These are phyloP conservation scores for Pulveroboletus ravenelii DNA, from an alignment of 768 basidiomycete genomes.

Conservation along the genomic window DNA sequence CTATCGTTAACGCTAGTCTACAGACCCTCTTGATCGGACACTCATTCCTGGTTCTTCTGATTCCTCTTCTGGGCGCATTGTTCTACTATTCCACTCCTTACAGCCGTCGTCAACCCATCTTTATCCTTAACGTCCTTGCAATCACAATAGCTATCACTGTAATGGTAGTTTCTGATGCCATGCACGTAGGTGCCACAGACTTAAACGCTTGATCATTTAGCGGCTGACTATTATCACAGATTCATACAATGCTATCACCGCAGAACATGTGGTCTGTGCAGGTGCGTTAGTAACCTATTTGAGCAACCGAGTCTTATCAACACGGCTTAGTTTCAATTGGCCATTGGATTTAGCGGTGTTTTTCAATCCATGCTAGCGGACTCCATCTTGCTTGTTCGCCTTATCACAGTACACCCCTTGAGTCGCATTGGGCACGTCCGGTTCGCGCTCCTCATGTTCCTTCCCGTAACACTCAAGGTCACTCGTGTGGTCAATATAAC, in stretches of 20 bases:
- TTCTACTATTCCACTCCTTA: conserved; percentile 22
- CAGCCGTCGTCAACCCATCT: conserved; percentile 19
- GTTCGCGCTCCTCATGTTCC: conserved; percentile 10
- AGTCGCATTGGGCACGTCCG: conserved; percentile 5
- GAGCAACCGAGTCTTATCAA: neutral
- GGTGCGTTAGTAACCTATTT: neutral
- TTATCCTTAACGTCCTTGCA: conserved; percentile 19
- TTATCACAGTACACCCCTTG: conserved; percentile 18
- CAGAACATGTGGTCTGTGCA: conserved; percentile 8
- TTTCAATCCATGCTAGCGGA: conserved; percentile 22
- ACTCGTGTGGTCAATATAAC: conserved; percentile 14
- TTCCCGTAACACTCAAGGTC: conserved; percentile 22
- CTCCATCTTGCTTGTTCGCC: conserved; percentile 20
- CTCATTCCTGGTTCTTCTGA: conserved; percentile 20
- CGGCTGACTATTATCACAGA: conserved; percentile 9
- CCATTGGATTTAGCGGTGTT: conserved; percentile 17
- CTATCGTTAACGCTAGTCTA: conserved; percentile 6
- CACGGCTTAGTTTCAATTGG: conserved; percentile 10
- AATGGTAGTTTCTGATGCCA: conserved; percentile 2
- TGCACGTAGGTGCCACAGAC: conserved; percentile 1
- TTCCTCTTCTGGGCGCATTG: conserved; percentile 19
- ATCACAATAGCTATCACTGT: conserved; percentile 8
- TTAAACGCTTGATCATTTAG: neutral
- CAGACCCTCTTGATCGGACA: conserved; percentile 21
- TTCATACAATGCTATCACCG: conserved; percentile 19